Evolutionary conservation across 2,329 filamentous ascomycete species (phyloP).

Genomic region (Aspergillus bombycis): DNA sequence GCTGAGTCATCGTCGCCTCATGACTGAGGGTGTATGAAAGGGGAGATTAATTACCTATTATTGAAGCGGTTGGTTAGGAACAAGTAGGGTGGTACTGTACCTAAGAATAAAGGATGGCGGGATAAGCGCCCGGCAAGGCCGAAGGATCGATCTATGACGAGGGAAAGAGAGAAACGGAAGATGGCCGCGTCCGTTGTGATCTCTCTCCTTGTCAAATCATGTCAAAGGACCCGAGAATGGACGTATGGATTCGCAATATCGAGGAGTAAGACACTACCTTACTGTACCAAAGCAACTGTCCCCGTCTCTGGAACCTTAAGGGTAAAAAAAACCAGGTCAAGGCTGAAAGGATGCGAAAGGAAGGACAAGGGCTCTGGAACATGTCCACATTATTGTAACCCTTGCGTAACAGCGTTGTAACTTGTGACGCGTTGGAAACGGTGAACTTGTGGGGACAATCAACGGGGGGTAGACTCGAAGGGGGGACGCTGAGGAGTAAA

Average conservation of each 20-base stretch:
- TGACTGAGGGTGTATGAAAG: neutral
- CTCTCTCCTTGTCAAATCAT: conserved; percentile 10
- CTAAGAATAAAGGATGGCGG: conserved; percentile 9
- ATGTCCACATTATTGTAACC: conserved; percentile 20
- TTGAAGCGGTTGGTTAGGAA: conserved; percentile 11
- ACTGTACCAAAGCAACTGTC: neutral
- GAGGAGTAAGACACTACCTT: conserved; percentile 4
- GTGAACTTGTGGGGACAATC: conserved; percentile 29
- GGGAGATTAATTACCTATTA: neutral
- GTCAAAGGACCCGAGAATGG: neutral
- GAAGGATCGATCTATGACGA: conserved; percentile 11
- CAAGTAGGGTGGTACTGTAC: neutral
- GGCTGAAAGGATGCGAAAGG: conserved; percentile 4
- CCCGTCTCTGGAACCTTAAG: conserved; percentile 1
- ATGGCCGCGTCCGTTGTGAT: conserved; percentile 8
- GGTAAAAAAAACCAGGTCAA: neutral
- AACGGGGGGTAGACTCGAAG: conserved; percentile 4
- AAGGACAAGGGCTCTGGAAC: conserved; percentile 3
- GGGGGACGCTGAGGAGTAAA: neutral
- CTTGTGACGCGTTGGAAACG: conserved; percentile 29
- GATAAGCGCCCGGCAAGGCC: conserved; percentile 16
- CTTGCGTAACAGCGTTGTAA: conserved; percentile 29
- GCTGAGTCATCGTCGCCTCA: neutral
- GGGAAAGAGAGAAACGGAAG: conserved; percentile 1
- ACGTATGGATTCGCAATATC: neutral